A percentile compares a stretch with the other conserved stretches of the same genome.
Evolutionary conservation across 2,329 filamentous ascomycete genomes (phyloP).

Genomic region (Colletotrichum chlorophyti): DNA sequence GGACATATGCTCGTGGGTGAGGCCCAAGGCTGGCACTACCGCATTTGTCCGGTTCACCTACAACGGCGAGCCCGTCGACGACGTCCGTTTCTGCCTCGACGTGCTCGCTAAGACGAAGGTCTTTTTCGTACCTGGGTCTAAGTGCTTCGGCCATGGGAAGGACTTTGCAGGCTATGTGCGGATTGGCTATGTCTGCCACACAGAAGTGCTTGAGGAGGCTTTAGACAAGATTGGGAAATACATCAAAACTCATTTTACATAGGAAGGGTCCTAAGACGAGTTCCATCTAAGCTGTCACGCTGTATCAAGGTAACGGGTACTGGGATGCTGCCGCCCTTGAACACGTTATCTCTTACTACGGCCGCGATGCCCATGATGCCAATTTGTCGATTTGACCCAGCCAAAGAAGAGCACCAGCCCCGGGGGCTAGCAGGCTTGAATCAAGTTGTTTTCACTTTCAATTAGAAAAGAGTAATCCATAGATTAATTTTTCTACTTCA

Average conservation of each 20-base stretch:
- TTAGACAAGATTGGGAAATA: conserved; percentile 58
- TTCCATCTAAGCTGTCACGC: too few relatives aligned
- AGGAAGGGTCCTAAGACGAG: neutral
- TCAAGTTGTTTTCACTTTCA: too few relatives aligned
- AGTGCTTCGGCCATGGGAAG: conserved; percentile 71
- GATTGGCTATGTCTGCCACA: conserved; percentile 78
- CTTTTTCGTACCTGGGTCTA: conserved; percentile 75
- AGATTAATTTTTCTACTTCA: too few relatives aligned
- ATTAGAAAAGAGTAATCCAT: too few relatives aligned
- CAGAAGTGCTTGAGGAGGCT: conserved; percentile 70
- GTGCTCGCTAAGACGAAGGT: conserved; percentile 74
- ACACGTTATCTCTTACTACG: too few relatives aligned
- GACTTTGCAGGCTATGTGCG: conserved; percentile 80
- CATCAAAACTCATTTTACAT: conserved; percentile 33
- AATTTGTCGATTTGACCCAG: too few relatives aligned
- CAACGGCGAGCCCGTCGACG: conserved; percentile 69
- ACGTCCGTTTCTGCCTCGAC: conserved; percentile 74
- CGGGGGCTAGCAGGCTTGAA: too few relatives aligned
- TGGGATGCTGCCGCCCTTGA: too few relatives aligned
- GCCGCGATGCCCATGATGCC: too few relatives aligned
- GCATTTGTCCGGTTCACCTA: conserved; percentile 75
- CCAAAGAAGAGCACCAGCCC: too few relatives aligned
- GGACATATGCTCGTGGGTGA: conserved; percentile 72
- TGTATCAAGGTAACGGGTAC: too few relatives aligned
- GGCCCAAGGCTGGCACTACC: conserved; percentile 80